Base-by-base conservation (phyloP, 306 rosid species). In the Luffa aegyptiaca region DNA sequence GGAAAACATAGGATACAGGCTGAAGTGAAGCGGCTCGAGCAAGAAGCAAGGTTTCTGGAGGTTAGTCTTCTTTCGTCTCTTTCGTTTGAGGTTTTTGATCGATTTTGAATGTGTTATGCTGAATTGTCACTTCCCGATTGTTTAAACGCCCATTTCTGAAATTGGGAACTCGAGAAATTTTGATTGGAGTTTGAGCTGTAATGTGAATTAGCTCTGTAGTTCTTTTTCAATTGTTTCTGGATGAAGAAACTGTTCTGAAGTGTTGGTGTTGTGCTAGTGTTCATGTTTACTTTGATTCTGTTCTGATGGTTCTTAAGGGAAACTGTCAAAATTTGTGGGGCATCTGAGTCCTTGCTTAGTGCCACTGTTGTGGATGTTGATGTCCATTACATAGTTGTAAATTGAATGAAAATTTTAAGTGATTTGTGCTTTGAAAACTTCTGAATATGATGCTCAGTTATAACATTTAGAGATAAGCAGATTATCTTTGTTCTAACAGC, bases 1-100 rank as follows among this genome's bases (percentile, higher is more conserved):
- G 99, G 99, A 81, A 96, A 90, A 83, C 99, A 96, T 79, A 88
- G 98, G 88, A 84, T 96, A 83, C 94, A 84, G 75, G 99, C 98
- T 8, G 98, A 96, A 84, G 61, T 93, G 77, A 93, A 96, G 79
- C 85, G 99, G 82, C 88, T 96, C 76, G 98, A 93, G 86, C 98
- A 90, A 78, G 98, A 96, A 88, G 80, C 96, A 70, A 93, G 96
- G 84, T 89, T 89, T 87, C 85, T 96, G 79, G 98, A 93, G 97
- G 99, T 93, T 80, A 70, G 82, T 56, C 18, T 56, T 68, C 76
- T 63, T 62, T 74, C 63, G 79, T 73, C 80, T 26, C 64, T 79
- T 57, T 79, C 61, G 31, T n/a, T 80, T 36, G 76, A 53, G 81
- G 51, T 80, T 53, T 74, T 13, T 33, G 41, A 70, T 72, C 48